Evolutionary conservation across 805 yeast genomes (phyloP).

Genomic region (Pichia manshurica): DNA sequence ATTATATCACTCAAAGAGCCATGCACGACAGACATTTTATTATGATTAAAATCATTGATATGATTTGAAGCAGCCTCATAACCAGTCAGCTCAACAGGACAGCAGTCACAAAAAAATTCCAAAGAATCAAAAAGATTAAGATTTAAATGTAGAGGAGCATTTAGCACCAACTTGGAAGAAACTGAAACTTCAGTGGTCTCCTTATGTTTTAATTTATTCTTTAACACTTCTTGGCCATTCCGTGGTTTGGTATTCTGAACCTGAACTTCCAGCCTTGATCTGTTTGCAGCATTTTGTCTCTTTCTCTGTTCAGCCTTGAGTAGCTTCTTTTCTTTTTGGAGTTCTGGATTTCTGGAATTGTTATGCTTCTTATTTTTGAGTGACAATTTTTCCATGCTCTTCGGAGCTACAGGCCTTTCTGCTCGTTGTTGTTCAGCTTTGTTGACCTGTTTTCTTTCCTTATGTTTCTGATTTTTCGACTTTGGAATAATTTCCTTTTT

Average conservation of each 20-base stretch:
- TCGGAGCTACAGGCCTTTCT: not conserved
- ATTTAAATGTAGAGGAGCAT: not conserved
- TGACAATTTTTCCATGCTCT: not conserved
- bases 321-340: not conserved
- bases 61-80: conserved; percentile 3
- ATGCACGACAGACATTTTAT: conserved; percentile 1
- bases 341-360: too few relatives aligned
- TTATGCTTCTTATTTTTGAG: too few relatives aligned
- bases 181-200: too few relatives aligned
- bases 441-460: too few relatives aligned
- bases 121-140: not conserved
- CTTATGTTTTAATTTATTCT: too few relatives aligned
- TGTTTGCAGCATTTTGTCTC: not conserved
- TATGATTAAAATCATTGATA: not conserved
- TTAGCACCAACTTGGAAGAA: not conserved
- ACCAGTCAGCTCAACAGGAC: conserved; percentile 6
- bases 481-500: too few relatives aligned
- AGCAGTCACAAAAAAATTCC: conserved; percentile 7
- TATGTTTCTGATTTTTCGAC: too few relatives aligned
- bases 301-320: not conserved
- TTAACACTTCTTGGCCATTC: too few relatives aligned
- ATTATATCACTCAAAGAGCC: conserved; percentile 1
- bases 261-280: not conserved
- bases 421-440: too few relatives aligned
- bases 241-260: too few relatives aligned